Conservation (phyloP, 495 filamentous ascomycete genomes). For the Hypoxylon rickii region DNA sequence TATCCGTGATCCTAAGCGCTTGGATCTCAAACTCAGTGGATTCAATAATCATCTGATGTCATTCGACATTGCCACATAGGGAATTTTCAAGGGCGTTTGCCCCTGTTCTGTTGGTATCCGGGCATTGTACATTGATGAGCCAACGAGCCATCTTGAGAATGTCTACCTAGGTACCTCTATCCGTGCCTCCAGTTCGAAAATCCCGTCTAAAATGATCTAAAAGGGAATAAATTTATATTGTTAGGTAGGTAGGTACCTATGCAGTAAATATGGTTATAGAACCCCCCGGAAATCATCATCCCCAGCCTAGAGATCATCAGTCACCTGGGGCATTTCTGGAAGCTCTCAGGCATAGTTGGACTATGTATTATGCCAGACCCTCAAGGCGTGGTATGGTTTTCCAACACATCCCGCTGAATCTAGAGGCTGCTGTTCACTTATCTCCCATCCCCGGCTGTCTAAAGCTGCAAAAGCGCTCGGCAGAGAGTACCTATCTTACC, state of each 20-base stretch:
- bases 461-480: too few relatives aligned
- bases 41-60: constrained; percentile 16
- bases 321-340: constrained; percentile 16
- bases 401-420: constrained; percentile 7
- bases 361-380: constrained; percentile 18
- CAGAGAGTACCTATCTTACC: too few relatives aligned
- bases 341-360: constrained; percentile 9
- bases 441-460: constrained; percentile 1
- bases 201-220: neutral
- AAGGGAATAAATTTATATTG: neutral
- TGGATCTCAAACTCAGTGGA: neutral
- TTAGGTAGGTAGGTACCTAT: constrained; percentile 12
- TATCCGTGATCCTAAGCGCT: constrained; percentile 10
- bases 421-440: neutral
- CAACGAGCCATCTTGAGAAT: neutral
- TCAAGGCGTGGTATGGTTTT: constrained; percentile 14
- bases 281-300: constrained; percentile 21
- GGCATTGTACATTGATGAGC: neutral
- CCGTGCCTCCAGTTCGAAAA: too few relatives aligned
- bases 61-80: neutral
- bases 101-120: neutral
- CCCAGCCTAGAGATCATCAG: constrained; percentile 27
- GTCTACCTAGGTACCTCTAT: neutral
- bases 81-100: neutral
- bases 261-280: constrained; percentile 31